Evolutionary conservation across 345 rosid species (phyloP).

Genomic region (Citrus sp.): DNA sequence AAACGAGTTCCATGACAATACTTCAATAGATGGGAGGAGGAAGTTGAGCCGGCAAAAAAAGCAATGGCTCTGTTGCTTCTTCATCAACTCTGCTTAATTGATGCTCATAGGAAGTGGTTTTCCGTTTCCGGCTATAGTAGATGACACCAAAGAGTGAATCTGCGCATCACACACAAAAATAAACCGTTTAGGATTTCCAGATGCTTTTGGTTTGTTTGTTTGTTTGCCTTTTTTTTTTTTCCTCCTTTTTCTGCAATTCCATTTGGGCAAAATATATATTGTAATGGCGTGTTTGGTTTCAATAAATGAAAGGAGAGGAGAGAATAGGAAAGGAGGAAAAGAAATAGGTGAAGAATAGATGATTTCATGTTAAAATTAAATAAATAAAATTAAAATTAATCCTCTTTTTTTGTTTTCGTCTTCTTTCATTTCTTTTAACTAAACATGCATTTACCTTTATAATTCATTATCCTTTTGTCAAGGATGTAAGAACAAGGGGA

Average conservation of each 20-base stretch:
- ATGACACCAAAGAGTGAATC: neutral
- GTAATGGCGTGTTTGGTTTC: too few species aligned
- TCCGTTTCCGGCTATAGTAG: neutral
- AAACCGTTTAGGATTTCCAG: neutral
- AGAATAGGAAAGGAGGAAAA: too few species aligned
- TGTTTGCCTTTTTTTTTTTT: too few species aligned
- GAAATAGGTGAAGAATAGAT: too few species aligned
- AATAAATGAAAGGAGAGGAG: too few species aligned
- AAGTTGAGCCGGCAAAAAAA: constrained; percentile 10
- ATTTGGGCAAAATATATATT: neutral
- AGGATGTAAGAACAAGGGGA: neutral
- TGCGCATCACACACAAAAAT: neutral
- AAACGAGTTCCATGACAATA: constrained; percentile 17
- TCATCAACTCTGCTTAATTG: neutral
- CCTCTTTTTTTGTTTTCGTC: too few species aligned
- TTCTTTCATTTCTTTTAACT: too few species aligned
- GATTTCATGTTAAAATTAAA: too few species aligned
- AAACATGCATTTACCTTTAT: too few species aligned
- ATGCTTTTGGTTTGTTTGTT: neutral
- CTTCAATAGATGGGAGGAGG: constrained; percentile 12
- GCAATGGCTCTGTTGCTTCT: constrained; percentile 39
- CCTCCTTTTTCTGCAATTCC: neutral
- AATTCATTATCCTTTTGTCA: neutral
- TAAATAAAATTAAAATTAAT: too few species aligned
- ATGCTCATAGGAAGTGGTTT: neutral